Conservation (phyloP, 139 green algal species). For the Chlamydomonas sp. region DNA sequence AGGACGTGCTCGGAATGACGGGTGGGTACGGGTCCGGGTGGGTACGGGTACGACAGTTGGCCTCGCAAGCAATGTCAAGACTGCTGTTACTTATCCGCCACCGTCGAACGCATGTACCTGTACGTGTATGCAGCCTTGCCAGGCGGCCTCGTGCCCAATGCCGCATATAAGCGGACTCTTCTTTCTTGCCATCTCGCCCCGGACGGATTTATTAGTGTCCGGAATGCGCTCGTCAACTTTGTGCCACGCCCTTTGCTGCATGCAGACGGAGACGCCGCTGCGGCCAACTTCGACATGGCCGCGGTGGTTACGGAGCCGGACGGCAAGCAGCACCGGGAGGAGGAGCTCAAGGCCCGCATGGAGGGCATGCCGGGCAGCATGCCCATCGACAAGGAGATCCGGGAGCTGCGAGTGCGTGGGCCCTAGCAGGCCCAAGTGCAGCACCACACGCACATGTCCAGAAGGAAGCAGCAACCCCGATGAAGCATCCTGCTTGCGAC, state of each 20-base stretch:
- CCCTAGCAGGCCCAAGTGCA: neutral
- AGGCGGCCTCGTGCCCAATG: neutral
- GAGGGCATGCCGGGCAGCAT: slow-evolving; percentile 39
- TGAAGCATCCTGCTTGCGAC: too few species aligned
- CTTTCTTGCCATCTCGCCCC: neutral
- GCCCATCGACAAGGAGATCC: slow-evolving; percentile 33
- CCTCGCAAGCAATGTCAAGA: neutral
- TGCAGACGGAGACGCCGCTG: neutral
- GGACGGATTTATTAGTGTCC: neutral
- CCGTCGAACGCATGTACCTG: too few species aligned
- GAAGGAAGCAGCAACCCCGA: too few species aligned
- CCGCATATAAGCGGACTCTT: neutral
- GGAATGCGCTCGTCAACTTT: neutral
- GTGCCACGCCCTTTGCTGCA: neutral
- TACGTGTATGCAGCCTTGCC: too few species aligned
- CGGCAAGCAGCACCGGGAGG: slow-evolving; percentile 1
- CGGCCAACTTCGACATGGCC: neutral
- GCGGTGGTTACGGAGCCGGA: neutral
- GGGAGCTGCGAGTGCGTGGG: slow-evolving; percentile 3
- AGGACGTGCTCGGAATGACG: slow-evolving; percentile 2
- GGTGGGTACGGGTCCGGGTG: neutral
- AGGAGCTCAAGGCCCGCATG: slow-evolving; percentile 2
- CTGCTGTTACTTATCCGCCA: too few species aligned
- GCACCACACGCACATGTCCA: neutral
- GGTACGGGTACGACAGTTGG: neutral